phyloP scores from a whole-genome alignment of 2,329 filamentous ascomycete genomes.

The Fusarium coicis region DNA sequence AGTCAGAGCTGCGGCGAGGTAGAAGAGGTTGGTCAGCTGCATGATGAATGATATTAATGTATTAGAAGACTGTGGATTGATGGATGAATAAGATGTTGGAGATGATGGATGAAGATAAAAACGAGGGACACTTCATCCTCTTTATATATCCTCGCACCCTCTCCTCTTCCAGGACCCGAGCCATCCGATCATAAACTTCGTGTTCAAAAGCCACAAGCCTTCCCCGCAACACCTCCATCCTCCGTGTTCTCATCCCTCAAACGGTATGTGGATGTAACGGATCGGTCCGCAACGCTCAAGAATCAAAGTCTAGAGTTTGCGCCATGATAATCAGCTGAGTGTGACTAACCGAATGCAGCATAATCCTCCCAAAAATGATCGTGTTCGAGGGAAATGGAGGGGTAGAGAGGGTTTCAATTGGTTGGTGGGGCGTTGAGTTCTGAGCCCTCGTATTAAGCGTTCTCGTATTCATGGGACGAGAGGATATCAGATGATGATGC shows the following conservation, averaged over 20 bases:
- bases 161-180: background rate
- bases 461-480: background rate
- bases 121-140: background rate
- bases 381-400: background rate
- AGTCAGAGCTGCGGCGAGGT: constrained; percentile 49
- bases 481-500: background rate
- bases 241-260: background rate
- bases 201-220: background rate
- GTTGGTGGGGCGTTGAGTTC: background rate
- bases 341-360: background rate
- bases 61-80: background rate
- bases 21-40: constrained; percentile 54
- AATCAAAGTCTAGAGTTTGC: background rate
- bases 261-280: background rate
- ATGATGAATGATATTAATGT: constrained; percentile 46
- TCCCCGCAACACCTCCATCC: background rate
- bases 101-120: too few relatives aligned
- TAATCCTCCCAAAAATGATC: background rate
- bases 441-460: background rate
- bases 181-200: background rate
- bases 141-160: background rate
- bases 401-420: background rate
- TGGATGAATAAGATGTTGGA: background rate
- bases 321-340: background rate
- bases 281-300: background rate